These are phyloP conservation scores for Magnaporthiopsis rhizophila DNA, from an alignment of 2,329 filamentous ascomycete genomes.

Conservation along the genomic window DNA sequence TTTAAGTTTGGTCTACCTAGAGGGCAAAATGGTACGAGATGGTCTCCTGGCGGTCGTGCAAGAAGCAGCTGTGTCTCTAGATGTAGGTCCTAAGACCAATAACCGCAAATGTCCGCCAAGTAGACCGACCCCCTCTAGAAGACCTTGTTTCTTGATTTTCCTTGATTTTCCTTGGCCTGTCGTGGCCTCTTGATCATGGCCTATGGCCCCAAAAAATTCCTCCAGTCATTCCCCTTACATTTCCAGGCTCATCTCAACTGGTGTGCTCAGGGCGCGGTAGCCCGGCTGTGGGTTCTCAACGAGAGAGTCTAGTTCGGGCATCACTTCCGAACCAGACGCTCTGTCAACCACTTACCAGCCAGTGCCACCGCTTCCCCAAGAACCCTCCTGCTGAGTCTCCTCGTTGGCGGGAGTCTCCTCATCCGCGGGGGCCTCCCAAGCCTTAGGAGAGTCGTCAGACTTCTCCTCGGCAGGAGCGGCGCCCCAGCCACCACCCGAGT, in stretches of 20 bases:
- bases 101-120: not conserved
- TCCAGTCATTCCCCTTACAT: not conserved
- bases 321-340: not conserved
- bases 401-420: not conserved
- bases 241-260: not conserved
- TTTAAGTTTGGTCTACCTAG: not conserved
- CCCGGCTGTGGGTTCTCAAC: not conserved
- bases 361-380: not conserved
- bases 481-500: not conserved
- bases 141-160: not conserved
- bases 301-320: not conserved
- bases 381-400: not conserved
- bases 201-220: no score
- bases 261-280: not conserved
- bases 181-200: no score
- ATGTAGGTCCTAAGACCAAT: not conserved
- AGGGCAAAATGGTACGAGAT: not conserved
- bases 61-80: not conserved
- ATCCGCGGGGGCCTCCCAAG: not conserved
- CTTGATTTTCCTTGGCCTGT: no score
- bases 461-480: not conserved
- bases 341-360: not conserved
- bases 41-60: not conserved
- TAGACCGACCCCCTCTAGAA: not conserved
- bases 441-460: not conserved